A percentile compares a stretch with the other conserved stretches of the same genome.
Evolutionary conservation across 1,284 basidiomycete genomes (phyloP).

Genomic region (Ustilago bromivora): DNA sequence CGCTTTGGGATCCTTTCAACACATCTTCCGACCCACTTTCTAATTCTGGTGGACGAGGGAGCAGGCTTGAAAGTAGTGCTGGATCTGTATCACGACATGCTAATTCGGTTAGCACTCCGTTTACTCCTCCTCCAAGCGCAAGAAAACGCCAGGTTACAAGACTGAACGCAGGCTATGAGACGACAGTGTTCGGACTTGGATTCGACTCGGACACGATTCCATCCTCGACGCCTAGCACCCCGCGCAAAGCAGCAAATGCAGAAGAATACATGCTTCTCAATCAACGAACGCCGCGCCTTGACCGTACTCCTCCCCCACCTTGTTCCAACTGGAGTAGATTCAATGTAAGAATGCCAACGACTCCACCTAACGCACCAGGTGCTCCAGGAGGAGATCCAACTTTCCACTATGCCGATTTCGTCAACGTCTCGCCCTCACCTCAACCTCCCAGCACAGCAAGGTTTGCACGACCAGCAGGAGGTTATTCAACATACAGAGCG

Average conservation of each 20-base stretch:
- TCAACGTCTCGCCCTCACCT: conserved; percentile 53
- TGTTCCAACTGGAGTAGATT: background rate
- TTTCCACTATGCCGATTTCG: conserved; percentile 58
- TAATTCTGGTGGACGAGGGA: conserved; percentile 15
- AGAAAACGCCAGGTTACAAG: conserved; percentile 7
- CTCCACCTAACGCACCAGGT: conserved; percentile 34
- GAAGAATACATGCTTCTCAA: conserved; percentile 29
- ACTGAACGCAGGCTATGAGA: background rate
- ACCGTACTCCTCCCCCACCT: conserved; percentile 23
- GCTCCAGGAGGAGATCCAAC: conserved; percentile 46
- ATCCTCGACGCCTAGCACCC: conserved; percentile 1
- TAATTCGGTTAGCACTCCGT: background rate
- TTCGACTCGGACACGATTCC: conserved; percentile 18
- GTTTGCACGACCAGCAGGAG: conserved; percentile 1
- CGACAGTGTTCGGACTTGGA: conserved; percentile 11
- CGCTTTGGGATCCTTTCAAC: conserved; percentile 47
- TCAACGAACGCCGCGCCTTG: conserved; percentile 3
- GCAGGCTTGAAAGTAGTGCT: conserved; percentile 10
- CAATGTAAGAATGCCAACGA: conserved; percentile 3
- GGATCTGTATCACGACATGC: conserved; percentile 7
- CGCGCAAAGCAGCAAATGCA: conserved; percentile 21
- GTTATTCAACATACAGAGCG: background rate
- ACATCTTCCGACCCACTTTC: conserved; percentile 8
- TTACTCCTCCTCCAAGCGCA: conserved; percentile 26
- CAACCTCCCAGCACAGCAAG: conserved; percentile 37